Conservation (phyloP, 768 basidiomycete genomes). For the Russula olivacea region DNA sequence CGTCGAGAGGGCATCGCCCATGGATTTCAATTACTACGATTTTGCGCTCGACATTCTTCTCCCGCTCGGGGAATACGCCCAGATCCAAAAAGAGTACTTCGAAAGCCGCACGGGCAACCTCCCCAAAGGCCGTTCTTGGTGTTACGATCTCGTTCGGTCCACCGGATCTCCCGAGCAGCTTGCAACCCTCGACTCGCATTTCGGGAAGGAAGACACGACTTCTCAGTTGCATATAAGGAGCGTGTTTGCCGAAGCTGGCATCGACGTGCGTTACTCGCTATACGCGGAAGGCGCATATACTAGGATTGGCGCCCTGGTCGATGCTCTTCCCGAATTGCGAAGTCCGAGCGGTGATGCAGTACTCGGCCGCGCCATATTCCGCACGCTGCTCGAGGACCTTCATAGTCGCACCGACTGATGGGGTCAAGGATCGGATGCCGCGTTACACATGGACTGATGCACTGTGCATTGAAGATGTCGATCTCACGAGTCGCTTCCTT, state of each 20-base stretch:
- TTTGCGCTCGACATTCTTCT: conserved; percentile 75
- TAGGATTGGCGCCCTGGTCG: conserved; percentile 63
- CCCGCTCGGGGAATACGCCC: conserved; percentile 96
- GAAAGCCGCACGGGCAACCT: conserved; percentile 85
- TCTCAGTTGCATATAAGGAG: conserved; percentile 57
- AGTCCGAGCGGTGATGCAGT: conserved; percentile 34
- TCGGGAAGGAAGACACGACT: conserved; percentile 51
- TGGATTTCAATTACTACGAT: conserved; percentile 55
- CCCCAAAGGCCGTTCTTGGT: conserved; percentile 98
- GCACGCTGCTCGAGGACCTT: conserved; percentile 83
- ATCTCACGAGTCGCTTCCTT: neutral
- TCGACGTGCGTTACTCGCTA: conserved; percentile 59
- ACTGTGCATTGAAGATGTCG: neutral
- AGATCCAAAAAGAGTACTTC: conserved; percentile 88
- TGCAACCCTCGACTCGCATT: conserved; percentile 53
- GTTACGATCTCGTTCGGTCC: conserved; percentile 76
- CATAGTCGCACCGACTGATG: conserved; percentile 46
- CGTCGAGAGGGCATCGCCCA: conserved; percentile 36
- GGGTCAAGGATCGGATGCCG: neutral
- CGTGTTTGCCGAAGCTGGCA: conserved; percentile 64
- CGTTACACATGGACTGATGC: neutral
- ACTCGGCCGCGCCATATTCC: conserved; percentile 65
- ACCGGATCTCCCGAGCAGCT: conserved; percentile 51
- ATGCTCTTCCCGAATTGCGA: conserved; percentile 56
- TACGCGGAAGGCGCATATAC: conserved; percentile 77